Conservation (phyloP, 2,329 filamentous ascomycete genomes). For the Biscogniauxia marginata region DNA sequence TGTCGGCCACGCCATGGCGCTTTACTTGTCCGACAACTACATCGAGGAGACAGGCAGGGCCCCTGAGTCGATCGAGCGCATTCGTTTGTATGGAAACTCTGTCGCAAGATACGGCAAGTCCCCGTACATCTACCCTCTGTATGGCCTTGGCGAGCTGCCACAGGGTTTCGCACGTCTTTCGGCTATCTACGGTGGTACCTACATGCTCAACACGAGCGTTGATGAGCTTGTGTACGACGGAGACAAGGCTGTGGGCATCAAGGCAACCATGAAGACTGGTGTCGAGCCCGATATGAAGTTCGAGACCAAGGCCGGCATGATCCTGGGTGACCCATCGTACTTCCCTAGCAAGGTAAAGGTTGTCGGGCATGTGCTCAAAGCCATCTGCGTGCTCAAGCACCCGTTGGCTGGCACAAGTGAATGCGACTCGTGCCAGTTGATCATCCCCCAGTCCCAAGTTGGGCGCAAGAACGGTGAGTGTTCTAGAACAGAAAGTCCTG, state of each 20-base stretch:
- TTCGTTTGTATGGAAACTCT: constrained; percentile 94
- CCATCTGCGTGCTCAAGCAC: constrained; percentile 97
- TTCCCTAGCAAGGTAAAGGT: constrained; percentile 88
- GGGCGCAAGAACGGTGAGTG: constrained; percentile 87
- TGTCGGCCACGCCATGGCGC: constrained; percentile 96
- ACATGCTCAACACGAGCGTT: constrained; percentile 96
- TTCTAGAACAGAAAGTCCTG: not conserved
- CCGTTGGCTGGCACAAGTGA: constrained; percentile 87
- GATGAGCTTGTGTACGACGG: constrained; percentile 86
- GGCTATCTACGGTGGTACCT: constrained; percentile 97
- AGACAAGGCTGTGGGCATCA: constrained; percentile 89
- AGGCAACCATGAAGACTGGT: constrained; percentile 86
- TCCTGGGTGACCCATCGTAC: constrained; percentile 94
- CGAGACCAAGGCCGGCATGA: constrained; percentile 92
- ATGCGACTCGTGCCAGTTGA: constrained; percentile 87
- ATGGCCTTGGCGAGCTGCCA: constrained; percentile 93
- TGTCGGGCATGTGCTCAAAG: constrained; percentile 86
- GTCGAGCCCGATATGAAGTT: constrained; percentile 86
- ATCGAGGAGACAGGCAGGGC: constrained; percentile 70
- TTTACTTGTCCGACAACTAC: constrained; percentile 89
- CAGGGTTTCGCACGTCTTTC: constrained; percentile 97
- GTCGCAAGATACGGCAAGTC: constrained; percentile 98
- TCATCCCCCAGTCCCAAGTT: constrained; percentile 97
- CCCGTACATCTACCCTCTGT: constrained; percentile 98
- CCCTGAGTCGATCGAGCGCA: constrained; percentile 84